These are phyloP conservation scores for Zopfia rhizophila DNA, from an alignment of 2,329 filamentous ascomycete species.

Conservation along the genomic window DNA sequence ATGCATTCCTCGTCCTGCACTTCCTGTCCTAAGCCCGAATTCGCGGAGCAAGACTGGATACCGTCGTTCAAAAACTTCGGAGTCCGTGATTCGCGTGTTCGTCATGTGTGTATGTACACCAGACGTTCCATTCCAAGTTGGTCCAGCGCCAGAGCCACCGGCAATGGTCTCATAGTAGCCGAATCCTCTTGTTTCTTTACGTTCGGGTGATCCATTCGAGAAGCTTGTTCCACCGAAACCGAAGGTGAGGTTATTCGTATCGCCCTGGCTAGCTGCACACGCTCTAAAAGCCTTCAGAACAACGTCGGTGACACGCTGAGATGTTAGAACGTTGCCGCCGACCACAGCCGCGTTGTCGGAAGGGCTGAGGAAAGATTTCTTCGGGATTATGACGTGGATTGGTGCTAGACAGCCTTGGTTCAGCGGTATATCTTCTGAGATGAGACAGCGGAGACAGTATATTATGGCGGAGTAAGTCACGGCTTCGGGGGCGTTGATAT, in stretches of 20 bases:
- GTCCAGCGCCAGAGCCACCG: slow-evolving; percentile 78
- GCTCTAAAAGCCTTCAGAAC: slow-evolving; percentile 83
- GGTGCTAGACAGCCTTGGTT: slow-evolving; percentile 87
- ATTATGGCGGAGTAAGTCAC: slow-evolving; percentile 88
- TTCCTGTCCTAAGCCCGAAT: slow-evolving; percentile 72
- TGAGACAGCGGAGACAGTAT: slow-evolving; percentile 83
- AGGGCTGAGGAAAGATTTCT: slow-evolving; percentile 77
- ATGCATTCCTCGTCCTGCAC: slow-evolving; percentile 73
- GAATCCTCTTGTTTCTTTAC: slow-evolving; percentile 75
- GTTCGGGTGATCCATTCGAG: slow-evolving; percentile 22
- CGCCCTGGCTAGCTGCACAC: slow-evolving; percentile 81
- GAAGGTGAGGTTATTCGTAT: slow-evolving; percentile 87
- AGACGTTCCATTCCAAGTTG: slow-evolving; percentile 76
- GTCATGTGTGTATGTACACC: slow-evolving; percentile 90
- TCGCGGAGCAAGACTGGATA: slow-evolving; percentile 79
- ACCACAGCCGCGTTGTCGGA: slow-evolving; percentile 82
- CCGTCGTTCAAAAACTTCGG: slow-evolving; percentile 80
- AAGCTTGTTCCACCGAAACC: slow-evolving; percentile 72
- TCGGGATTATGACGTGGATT: slow-evolving; percentile 78
- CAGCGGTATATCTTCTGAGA: slow-evolving; percentile 82
- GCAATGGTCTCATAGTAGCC: slow-evolving; percentile 90
- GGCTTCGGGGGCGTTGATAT: slow-evolving; percentile 83
- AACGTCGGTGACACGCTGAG: slow-evolving; percentile 83
- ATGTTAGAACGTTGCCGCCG: slow-evolving; percentile 82
- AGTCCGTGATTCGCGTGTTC: slow-evolving; percentile 84